phyloP scores from a whole-genome alignment of 306 rosid species.

The Corylus heterophylla region DNA sequence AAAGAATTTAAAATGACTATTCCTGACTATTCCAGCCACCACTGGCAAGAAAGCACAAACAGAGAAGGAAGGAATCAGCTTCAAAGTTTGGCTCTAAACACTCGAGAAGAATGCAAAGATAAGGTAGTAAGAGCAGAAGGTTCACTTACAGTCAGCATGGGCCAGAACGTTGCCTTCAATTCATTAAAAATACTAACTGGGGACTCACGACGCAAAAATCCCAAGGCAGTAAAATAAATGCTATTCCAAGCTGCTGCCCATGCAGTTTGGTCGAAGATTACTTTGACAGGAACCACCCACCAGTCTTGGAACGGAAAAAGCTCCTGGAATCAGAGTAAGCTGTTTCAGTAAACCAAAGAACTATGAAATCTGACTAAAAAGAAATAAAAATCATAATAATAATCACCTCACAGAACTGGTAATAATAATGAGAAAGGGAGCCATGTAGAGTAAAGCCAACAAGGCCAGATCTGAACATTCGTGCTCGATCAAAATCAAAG shows the following conservation, averaged over 20 bases:
- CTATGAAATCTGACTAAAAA: constrained; percentile 13
- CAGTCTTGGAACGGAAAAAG: constrained; percentile 92
- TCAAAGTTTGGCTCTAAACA: constrained; percentile 1
- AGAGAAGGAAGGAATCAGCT: not conserved
- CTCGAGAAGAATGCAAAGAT: not conserved
- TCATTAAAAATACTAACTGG: constrained; percentile 71
- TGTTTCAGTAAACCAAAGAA: constrained; percentile 9
- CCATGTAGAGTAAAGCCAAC: constrained; percentile 98
- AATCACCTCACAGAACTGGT: constrained; percentile 85
- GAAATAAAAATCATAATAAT: constrained; percentile 13
- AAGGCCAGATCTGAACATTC: constrained; percentile 93
- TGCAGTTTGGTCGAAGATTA: constrained; percentile 80
- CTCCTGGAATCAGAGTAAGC: constrained; percentile 47
- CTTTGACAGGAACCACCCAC: constrained; percentile 99
- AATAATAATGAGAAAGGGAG: constrained; percentile 93
- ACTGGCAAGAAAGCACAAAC: not conserved
- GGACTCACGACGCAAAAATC: constrained; percentile 75
- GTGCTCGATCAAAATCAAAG: constrained; percentile 83
- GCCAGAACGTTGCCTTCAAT: constrained; percentile 77
- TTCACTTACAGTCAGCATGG: constrained; percentile 85
- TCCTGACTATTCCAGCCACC: not conserved
- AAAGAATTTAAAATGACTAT: not conserved
- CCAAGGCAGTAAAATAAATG: constrained; percentile 73
- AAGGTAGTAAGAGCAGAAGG: constrained; percentile 27
- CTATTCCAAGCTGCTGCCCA: constrained; percentile 99